Percentiles rank a stretch among this genome's conserved stretches.
These are phyloP conservation scores for Nelumbo lutea DNA, from an alignment of 164 flowering plant species.

Conservation along the genomic window DNA sequence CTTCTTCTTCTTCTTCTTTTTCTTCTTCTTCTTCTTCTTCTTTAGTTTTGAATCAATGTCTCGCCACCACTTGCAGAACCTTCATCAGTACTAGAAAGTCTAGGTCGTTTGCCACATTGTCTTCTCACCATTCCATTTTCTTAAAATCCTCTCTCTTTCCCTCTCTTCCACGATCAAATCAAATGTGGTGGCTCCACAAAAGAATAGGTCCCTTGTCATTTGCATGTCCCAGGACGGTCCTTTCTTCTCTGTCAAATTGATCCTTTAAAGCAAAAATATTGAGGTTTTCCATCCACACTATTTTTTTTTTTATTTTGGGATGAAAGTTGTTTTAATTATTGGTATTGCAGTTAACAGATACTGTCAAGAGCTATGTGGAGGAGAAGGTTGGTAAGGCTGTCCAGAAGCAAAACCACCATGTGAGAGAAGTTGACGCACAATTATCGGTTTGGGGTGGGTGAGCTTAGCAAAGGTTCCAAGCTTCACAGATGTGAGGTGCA, in stretches of 20 bases:
- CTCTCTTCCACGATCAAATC: constrained; percentile 10
- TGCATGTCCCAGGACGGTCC: constrained; percentile 90
- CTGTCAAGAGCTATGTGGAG: background rate
- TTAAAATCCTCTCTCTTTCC: constrained; percentile 9
- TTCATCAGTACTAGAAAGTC: background rate
- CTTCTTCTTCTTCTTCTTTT: background rate
- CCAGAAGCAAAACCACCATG: constrained; percentile 75
- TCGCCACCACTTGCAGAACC: constrained; percentile 3
- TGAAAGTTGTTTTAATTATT: background rate
- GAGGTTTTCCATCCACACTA: constrained; percentile 33
- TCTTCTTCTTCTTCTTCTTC: constrained; percentile 1
- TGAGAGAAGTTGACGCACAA: constrained; percentile 80
- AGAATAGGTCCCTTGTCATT: constrained; percentile 12
- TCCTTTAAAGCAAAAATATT: constrained; percentile 71
- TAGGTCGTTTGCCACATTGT: background rate
- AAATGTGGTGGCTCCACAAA: background rate
- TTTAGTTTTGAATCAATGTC: no score
- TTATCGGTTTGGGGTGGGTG: constrained; percentile 76
- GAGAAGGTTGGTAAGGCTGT: constrained; percentile 35
- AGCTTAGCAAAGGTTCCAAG: constrained; percentile 74
- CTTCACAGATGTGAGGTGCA: constrained; percentile 74
- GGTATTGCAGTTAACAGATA: constrained; percentile 44
- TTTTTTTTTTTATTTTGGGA: background rate
- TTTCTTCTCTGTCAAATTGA: constrained; percentile 71
- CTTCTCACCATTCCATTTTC: constrained; percentile 18